Percentiles rank a stretch among this genome's conserved stretches.
Conservation (phyloP, 2,329 filamentous ascomycete species). For the Hypoxylon sp. region DNA sequence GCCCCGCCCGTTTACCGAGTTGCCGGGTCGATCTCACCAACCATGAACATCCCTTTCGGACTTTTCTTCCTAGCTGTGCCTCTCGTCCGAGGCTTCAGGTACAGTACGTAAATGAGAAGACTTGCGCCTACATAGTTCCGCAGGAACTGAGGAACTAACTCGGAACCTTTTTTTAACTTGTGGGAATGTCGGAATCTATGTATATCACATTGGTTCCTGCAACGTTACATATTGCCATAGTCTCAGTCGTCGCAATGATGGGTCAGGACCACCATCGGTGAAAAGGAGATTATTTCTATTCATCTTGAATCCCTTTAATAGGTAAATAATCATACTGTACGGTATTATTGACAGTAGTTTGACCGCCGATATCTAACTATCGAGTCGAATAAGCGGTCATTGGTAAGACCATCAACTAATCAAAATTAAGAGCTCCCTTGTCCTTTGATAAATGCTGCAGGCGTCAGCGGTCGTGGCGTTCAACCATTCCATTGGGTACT, state of each 20-base stretch:
- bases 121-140: not conserved
- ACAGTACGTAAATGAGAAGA: conserved; percentile 2
- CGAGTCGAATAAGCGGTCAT: conserved; percentile 18
- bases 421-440: conserved; percentile 24
- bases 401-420: conserved; percentile 28
- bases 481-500: conserved; percentile 40
- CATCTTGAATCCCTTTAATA: conserved; percentile 28
- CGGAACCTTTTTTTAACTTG: conserved; percentile 17
- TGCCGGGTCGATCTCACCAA: conserved; percentile 42
- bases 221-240: conserved; percentile 37
- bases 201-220: conserved; percentile 32
- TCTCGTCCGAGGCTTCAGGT: conserved; percentile 27
- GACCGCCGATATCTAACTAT: conserved; percentile 33
- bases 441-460: conserved; percentile 28
- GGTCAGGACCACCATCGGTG: conserved; percentile 28
- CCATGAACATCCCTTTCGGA: conserved; percentile 42
- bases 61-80: conserved; percentile 27
- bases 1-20: conserved; percentile 40
- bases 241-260: conserved; percentile 32
- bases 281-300: conserved; percentile 22
- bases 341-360: conserved; percentile 13
- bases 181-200: conserved; percentile 21
- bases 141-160: conserved; percentile 28
- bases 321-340: conserved; percentile 11
- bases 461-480: conserved; percentile 41